Conservation (phyloP, 2,329 filamentous ascomycete genomes). For the Colletotrichum costaricense region DNA sequence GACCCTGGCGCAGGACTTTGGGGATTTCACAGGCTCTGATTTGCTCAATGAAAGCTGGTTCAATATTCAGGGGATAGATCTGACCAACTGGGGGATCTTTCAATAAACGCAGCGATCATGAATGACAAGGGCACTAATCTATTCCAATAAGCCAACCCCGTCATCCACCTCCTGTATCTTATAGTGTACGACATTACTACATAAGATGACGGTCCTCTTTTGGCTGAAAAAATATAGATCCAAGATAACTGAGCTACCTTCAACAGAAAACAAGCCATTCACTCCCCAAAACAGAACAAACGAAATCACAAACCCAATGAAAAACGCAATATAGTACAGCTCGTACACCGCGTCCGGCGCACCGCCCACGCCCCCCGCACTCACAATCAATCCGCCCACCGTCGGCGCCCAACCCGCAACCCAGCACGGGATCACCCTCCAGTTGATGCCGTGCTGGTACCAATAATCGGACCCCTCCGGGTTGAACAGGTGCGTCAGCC, state of each 20-base stretch:
- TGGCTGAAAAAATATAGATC: too few relatives aligned
- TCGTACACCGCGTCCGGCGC: conserved; percentile 52
- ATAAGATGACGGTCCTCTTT: too few relatives aligned
- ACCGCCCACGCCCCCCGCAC: conserved; percentile 4
- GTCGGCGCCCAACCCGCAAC: conserved; percentile 55
- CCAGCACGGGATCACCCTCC: conserved; percentile 43
- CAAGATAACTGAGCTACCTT: too few relatives aligned
- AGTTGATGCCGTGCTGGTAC: conserved; percentile 49
- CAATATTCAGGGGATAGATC: conserved; percentile 12
- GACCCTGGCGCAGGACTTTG: conserved; percentile 1
- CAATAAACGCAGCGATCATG: neutral
- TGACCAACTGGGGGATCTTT: neutral
- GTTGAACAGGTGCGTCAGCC: conserved; percentile 49
- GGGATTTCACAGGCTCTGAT: conserved; percentile 2
- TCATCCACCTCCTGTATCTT: neutral
- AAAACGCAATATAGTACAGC: conserved; percentile 59
- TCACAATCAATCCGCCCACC: conserved; percentile 39
- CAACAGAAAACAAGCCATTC: conserved; percentile 53
- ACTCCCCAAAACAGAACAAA: conserved; percentile 32
- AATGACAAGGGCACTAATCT: neutral
- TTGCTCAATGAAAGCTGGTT: conserved; percentile 18
- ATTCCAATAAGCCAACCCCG: neutral
- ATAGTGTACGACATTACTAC: neutral
- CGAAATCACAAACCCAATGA: conserved; percentile 48
- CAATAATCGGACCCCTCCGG: conserved; percentile 51